phyloP scores from a whole-genome alignment of 1,284 basidiomycete genomes.

The Rugiboletus extremiorientalis region DNA sequence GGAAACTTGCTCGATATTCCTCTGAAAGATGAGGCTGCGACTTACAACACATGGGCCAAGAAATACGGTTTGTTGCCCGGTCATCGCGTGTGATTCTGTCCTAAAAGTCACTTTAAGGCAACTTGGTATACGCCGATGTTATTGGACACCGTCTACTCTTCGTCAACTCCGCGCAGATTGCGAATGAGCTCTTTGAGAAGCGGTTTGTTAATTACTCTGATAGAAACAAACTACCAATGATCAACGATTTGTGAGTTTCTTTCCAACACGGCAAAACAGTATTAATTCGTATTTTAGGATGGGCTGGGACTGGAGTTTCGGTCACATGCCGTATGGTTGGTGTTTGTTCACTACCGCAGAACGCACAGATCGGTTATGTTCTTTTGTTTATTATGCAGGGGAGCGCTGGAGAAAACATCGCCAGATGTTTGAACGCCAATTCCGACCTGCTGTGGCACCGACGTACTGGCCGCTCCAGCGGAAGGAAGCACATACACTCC shows the following conservation, averaged over 20 bases:
- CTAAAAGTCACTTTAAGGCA: conserved; percentile 17
- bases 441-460: conserved; percentile 38
- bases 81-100: background rate
- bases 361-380: background rate
- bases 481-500: conserved; percentile 39
- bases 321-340: conserved; percentile 50
- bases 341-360: background rate
- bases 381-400: conserved; percentile 24
- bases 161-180: conserved; percentile 36
- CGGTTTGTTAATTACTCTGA: conserved; percentile 33
- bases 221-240: conserved; percentile 31
- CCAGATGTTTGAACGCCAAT: conserved; percentile 47
- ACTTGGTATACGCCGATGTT: conserved; percentile 32
- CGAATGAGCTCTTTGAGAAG: conserved; percentile 39
- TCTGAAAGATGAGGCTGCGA: conserved; percentile 27
- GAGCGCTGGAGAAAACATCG: conserved; percentile 50
- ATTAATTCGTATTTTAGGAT: conserved; percentile 34
- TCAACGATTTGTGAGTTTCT: conserved; percentile 31
- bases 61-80: conserved; percentile 28
- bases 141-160: conserved; percentile 31
- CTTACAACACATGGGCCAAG: conserved; percentile 34
- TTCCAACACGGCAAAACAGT: background rate
- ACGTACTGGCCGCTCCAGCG: conserved; percentile 42
- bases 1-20: conserved; percentile 35
- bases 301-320: conserved; percentile 54